Percentiles rank a stretch among this genome's conserved stretches.
Evolutionary conservation across 1,284 basidiomycete genomes (phyloP).

Genomic region (Cryptococcus depauperatus): DNA sequence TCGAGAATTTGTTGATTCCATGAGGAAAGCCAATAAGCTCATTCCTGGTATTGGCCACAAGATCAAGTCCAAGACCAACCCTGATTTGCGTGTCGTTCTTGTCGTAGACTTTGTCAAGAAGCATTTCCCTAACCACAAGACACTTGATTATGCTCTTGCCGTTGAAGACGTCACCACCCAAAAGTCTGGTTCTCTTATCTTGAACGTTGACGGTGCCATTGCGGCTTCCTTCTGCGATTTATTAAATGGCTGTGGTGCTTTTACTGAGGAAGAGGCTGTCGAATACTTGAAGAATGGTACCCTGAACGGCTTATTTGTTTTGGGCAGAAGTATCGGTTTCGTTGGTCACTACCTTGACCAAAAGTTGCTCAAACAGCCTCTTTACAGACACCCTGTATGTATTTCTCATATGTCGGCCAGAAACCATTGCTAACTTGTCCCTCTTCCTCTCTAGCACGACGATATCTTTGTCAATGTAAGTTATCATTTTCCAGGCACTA

Average conservation of each 20-base stretch:
- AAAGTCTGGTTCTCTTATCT: constrained; percentile 91
- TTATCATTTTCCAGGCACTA: too few species aligned
- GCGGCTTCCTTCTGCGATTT: constrained; percentile 97
- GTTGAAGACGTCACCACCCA: constrained; percentile 96
- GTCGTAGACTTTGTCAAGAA: constrained; percentile 95
- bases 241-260: constrained; percentile 84
- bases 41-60: constrained; percentile 98
- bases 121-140: constrained; percentile 83
- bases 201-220: constrained; percentile 96
- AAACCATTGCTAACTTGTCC: not conserved
- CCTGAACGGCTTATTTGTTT: constrained; percentile 92
- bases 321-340: constrained; percentile 95
- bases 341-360: constrained; percentile 59
- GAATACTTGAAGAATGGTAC: constrained; percentile 79
- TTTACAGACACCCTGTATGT: constrained; percentile 55
- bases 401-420: not conserved
- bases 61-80: constrained; percentile 98
- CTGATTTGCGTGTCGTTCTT: constrained; percentile 90
- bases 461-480: not conserved
- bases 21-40: constrained; percentile 92
- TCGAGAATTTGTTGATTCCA: constrained; percentile 93
- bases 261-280: constrained; percentile 90
- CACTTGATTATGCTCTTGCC: constrained; percentile 96
- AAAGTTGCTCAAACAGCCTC: constrained; percentile 81
- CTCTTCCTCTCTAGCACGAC: not conserved